A percentile compares a stretch with the other conserved stretches of the same genome.
phyloP scores from a whole-genome alignment of 371 early-diverging fungal genomes.

The Nematocida sp. region DNA sequence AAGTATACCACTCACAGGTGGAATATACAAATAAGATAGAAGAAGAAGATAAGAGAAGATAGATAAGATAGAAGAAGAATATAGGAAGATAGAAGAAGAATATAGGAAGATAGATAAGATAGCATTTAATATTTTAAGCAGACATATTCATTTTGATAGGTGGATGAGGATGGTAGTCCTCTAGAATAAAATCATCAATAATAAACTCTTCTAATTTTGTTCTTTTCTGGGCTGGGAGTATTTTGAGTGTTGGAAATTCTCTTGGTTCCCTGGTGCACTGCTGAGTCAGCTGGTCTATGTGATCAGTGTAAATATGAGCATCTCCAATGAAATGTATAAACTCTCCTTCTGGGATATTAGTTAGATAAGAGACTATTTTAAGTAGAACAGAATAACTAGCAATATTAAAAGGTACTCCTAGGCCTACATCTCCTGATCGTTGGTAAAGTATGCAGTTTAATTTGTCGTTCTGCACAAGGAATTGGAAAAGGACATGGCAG shows the following conservation, averaged over 20 bases:
- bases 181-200: slow-evolving; percentile 74
- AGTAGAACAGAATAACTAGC: slow-evolving; percentile 90
- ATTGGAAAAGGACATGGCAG: slow-evolving; percentile 86
- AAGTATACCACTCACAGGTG: too few species aligned
- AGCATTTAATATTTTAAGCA: background rate
- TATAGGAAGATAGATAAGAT: background rate
- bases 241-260: slow-evolving; percentile 74
- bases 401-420: slow-evolving; percentile 98
- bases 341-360: slow-evolving; percentile 75
- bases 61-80: background rate
- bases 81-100: background rate
- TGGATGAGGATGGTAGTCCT: slow-evolving; percentile 76
- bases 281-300: slow-evolving; percentile 74
- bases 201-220: slow-evolving; percentile 73
- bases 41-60: background rate
- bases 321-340: slow-evolving; percentile 92
- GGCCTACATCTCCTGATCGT: slow-evolving; percentile 91
- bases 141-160: slow-evolving; percentile 66
- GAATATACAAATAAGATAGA: background rate
- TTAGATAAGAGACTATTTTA: slow-evolving; percentile 81
- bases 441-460: slow-evolving; percentile 92
- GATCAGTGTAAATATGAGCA: slow-evolving; percentile 87
- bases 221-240: slow-evolving; percentile 62
- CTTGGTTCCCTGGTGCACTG: slow-evolving; percentile 77
- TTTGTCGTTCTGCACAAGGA: slow-evolving; percentile 68